Evolutionary conservation across 1,139 yeast genomes (phyloP), one percentile per base, ranked within the genome.

Genomic region (Pneumocystis wakefieldiae): DNA sequence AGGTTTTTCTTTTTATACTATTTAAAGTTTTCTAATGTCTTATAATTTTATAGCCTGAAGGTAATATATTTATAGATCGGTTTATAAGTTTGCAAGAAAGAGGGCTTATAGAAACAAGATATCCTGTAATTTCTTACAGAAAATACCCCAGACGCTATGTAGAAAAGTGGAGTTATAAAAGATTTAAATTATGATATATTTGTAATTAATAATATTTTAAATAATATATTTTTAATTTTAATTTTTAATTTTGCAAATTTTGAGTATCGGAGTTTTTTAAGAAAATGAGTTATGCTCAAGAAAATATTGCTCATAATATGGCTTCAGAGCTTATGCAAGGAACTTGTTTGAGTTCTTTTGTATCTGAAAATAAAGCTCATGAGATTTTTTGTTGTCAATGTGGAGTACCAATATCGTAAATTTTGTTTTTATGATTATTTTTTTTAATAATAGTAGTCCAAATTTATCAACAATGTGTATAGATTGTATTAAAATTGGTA

Each of bases 361-460:
- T 14, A 15, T 41, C 29, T 15, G 53, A 41, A 41, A 41, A 17
- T 12, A 28, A n/a, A 6, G 28, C 28, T 41, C 53, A 41, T 19
- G 19, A 8, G 1, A 95, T 94, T 66, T 81, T 92, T 67, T 92
- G 99, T 79, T 90, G 96, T 76, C 89, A 88, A 85, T 92, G 99
- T 85, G 97, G 98, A 76, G 88, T 87, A 65, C 97, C 98, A 61
- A 88, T 94, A 83, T 97, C 92, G 73, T 97, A 97, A 60, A 87
- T 96, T 39, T 39, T 41, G 79, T 83, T 38, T 57, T 19, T 57
- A 57, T 37, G 39, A 37, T 57, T 57, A n/a, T 36, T 35, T 37
- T 17, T n/a, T 7, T 57, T n/a, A 19, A 36, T 57, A 36, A 36
- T 36, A 53, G 35, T 57, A 57, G 59, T 17, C 65, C 63, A 28